These are phyloP conservation scores for Persicaria tinctoria DNA, from an alignment of 148 eudicot genomes.

Conservation along the genomic window DNA sequence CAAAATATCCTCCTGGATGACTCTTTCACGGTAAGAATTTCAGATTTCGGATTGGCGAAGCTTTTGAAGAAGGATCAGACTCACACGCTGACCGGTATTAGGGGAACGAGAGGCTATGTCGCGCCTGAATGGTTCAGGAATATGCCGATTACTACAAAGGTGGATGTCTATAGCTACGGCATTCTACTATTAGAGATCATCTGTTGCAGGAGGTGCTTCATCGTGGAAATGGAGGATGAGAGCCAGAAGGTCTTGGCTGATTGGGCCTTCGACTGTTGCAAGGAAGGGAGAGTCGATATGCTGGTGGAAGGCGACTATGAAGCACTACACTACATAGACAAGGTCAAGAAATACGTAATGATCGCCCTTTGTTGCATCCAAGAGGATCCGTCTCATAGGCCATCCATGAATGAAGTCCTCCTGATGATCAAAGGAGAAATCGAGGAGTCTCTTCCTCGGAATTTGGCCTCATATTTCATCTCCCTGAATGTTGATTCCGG, in stretches of 20 bases:
- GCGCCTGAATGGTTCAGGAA: conserved; percentile 31
- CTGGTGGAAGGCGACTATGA: conserved; percentile 16
- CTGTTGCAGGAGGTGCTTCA: too few relatives aligned
- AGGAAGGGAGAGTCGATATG: not conserved
- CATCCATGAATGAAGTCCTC: conserved; percentile 15
- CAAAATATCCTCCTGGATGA: conserved; percentile 28
- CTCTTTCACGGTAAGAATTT: conserved; percentile 19
- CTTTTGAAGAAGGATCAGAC: conserved; percentile 23
- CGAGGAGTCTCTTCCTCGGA: conserved; percentile 9
- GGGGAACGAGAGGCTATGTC: conserved; percentile 33
- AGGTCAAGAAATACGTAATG: not conserved
- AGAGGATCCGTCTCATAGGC: too few relatives aligned
- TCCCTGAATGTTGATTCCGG: too few relatives aligned
- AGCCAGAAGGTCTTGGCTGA: too few relatives aligned
- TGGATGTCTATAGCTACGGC: too few relatives aligned
- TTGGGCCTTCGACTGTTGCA: not conserved
- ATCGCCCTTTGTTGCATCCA: too few relatives aligned
- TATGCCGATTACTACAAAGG: not conserved
- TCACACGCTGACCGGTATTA: conserved; percentile 18
- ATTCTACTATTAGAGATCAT: too few relatives aligned
- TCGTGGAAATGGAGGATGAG: too few relatives aligned
- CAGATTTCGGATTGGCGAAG: conserved; percentile 34
- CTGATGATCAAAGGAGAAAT: conserved; percentile 31
- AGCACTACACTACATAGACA: conserved; percentile 4
- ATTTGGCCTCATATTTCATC: conserved; percentile 16